These are phyloP conservation scores for Pyricularia pennisetigena DNA, from an alignment of 2,329 filamentous ascomycete genomes.

Conservation along the genomic window DNA sequence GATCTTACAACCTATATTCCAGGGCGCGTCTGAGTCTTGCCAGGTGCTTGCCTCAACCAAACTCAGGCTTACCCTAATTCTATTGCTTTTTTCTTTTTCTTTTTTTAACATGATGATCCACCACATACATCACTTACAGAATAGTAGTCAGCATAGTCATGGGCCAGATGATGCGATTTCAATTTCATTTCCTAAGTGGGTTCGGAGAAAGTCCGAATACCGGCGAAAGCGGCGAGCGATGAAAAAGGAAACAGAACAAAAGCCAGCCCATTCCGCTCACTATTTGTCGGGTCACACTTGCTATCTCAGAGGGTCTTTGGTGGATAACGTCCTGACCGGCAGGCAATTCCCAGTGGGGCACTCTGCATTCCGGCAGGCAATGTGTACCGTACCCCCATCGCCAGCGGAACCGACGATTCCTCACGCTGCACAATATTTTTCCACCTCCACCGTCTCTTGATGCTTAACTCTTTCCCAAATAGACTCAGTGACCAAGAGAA, in stretches of 20 bases:
- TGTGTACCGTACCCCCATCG: too few relatives aligned
- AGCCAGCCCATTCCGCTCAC: neutral
- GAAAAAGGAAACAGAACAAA: neutral
- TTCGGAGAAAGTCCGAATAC: neutral
- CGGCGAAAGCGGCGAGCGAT: neutral
- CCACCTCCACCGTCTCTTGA: neutral
- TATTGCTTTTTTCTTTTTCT: neutral
- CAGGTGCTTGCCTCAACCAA: too few relatives aligned
- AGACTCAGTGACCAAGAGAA: neutral
- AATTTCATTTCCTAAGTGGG: neutral
- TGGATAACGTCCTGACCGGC: neutral
- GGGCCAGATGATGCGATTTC: neutral
- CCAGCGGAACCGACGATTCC: neutral
- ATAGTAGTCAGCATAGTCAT: neutral
- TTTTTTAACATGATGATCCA: too few relatives aligned
- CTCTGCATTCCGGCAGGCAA: neutral
- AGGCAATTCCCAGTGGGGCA: constrained; percentile 3
- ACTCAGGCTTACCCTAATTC: neutral
- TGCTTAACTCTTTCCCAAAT: neutral
- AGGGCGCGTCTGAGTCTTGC: too few relatives aligned
- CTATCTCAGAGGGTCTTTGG: neutral
- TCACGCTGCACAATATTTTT: neutral
- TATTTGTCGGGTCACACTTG: neutral
- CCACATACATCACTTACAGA: too few relatives aligned
- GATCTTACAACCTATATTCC: too few relatives aligned